phyloP scores from a whole-genome alignment of 345 rosid species.

The Aurinia saxatilis region DNA sequence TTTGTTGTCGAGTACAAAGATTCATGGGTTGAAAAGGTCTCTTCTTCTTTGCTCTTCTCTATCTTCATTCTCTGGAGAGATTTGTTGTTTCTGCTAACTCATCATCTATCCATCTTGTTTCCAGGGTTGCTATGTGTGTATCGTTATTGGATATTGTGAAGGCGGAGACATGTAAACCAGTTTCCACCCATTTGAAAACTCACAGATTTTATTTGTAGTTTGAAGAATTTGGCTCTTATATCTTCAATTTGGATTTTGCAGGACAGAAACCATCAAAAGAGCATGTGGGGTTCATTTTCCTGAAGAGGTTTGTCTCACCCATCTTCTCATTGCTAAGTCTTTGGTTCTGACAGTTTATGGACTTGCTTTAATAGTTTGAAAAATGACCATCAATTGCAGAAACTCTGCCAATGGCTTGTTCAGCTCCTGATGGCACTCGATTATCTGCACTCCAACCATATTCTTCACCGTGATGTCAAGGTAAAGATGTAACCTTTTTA shows the following conservation, averaged over 20 bases:
- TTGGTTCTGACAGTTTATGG: not conserved
- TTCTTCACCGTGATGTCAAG: constrained; percentile 91
- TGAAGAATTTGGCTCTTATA: constrained; percentile 6
- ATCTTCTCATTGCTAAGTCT: not conserved
- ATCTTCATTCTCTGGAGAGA: not conserved
- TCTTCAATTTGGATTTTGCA: constrained; percentile 25
- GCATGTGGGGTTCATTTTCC: constrained; percentile 59
- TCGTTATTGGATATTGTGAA: constrained; percentile 86
- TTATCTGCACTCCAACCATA: constrained; percentile 70
- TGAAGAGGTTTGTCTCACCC: constrained; percentile 58
- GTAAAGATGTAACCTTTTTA: constrained; percentile 20
- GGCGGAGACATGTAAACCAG: constrained; percentile 83
- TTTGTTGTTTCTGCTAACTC: constrained; percentile 1
- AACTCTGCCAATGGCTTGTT: constrained; percentile 88
- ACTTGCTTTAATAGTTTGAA: not conserved
- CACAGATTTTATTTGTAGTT: not conserved
- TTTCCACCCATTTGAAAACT: not conserved
- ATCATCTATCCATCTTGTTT: constrained; percentile 8
- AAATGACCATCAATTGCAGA: constrained; percentile 37
- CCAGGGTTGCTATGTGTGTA: constrained; percentile 98
- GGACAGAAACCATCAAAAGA: constrained; percentile 89
- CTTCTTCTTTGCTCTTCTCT: not conserved
- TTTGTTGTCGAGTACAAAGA: constrained; percentile 96
- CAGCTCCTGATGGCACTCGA: constrained; percentile 72
- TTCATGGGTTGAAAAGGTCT: constrained; percentile 97